phyloP scores from a whole-genome alignment of 768 basidiomycete genomes.

The Kwoniella sp. region DNA sequence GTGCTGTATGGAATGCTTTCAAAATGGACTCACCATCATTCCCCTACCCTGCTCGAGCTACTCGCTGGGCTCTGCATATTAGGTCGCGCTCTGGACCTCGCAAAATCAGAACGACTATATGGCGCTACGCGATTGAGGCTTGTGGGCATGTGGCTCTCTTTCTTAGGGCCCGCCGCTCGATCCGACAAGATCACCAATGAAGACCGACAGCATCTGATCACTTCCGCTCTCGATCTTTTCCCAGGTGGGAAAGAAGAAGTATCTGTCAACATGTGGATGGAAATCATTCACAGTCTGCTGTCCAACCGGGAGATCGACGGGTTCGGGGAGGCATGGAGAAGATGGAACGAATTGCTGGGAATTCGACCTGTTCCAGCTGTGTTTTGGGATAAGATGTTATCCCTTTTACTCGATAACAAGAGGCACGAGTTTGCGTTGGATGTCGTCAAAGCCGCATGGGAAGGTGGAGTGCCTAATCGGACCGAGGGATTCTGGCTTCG shows the following conservation, averaged over 20 bases:
- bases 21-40: conserved; percentile 18
- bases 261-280: conserved; percentile 12
- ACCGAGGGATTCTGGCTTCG: conserved; percentile 20
- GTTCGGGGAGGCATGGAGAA: conserved; percentile 15
- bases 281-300: conserved; percentile 6
- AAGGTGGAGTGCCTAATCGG: not conserved
- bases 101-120: conserved; percentile 6
- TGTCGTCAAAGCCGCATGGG: conserved; percentile 16
- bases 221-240: conserved; percentile 18
- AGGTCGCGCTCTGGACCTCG: not conserved
- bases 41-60: conserved; percentile 1
- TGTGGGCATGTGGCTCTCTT: conserved; percentile 17
- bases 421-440: conserved; percentile 17
- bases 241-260: conserved; percentile 14
- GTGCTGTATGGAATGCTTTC: conserved; percentile 11
- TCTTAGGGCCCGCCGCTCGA: conserved; percentile 7
- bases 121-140: conserved; percentile 8
- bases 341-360: conserved; percentile 8
- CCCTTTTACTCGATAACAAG: conserved; percentile 4
- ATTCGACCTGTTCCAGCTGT: not conserved
- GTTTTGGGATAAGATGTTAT: conserved; percentile 15
- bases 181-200: not conserved
- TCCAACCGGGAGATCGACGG: conserved; percentile 6
- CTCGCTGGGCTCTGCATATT: conserved; percentile 12
- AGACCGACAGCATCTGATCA: conserved; percentile 14